These are phyloP conservation scores for Termitomyces sp. DNA, from an alignment of 768 basidiomycete species.

Conservation along the genomic window DNA sequence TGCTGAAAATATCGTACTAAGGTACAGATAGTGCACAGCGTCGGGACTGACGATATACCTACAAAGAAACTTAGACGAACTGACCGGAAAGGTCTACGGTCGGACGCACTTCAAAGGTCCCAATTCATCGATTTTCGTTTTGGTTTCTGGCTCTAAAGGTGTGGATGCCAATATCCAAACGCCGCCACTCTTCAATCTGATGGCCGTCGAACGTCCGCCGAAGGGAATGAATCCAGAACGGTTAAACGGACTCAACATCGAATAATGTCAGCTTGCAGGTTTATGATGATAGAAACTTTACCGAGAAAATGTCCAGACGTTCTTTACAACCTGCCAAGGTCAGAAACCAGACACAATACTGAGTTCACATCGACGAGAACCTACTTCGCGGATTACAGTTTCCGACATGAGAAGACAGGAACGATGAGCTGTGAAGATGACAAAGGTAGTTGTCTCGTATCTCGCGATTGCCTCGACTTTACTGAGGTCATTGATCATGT, in stretches of 20 bases:
- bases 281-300: conserved; percentile 17
- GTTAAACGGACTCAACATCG: conserved; percentile 46
- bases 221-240: conserved; percentile 59
- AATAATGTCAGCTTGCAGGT: background rate
- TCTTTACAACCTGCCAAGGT: conserved; percentile 31
- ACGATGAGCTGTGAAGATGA: no score
- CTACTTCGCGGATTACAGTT: conserved; percentile 34
- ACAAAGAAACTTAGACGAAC: background rate
- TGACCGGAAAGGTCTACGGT: background rate
- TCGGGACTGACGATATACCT: conserved; percentile 56
- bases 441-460: background rate
- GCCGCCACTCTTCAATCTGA: conserved; percentile 55
- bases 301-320: conserved; percentile 60
- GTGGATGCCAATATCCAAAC: conserved; percentile 79
- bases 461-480: background rate
- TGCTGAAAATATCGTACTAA: conserved; percentile 28
- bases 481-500: background rate
- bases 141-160: conserved; percentile 57
- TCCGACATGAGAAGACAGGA: conserved; percentile 20
- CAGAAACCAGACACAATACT: background rate
- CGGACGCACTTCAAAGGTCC: conserved; percentile 57
- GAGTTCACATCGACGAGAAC: background rate
- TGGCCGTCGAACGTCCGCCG: conserved; percentile 75
- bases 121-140: conserved; percentile 49
- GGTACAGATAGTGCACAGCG: conserved; percentile 48